Evolutionary conservation across 2,329 filamentous ascomycete genomes (phyloP).

Genomic region (Hymenoscyphus fraxineus): DNA sequence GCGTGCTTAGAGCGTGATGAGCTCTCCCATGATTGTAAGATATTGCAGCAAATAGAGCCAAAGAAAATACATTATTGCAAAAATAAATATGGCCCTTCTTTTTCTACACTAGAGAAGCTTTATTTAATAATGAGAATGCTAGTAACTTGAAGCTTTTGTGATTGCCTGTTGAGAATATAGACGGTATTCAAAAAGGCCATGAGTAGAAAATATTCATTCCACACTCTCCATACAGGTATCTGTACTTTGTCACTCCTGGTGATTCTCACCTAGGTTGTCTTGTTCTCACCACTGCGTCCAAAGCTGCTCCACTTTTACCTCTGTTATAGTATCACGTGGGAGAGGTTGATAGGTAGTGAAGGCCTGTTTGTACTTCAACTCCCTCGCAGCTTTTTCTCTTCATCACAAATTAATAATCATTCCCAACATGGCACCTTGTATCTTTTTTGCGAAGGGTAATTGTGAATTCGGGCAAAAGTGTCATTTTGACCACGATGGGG

Average conservation of each 20-base stretch:
- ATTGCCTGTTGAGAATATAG: too few relatives aligned
- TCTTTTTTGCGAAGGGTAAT: neutral
- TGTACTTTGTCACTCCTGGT: too few relatives aligned
- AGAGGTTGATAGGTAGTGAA: neutral
- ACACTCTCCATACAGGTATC: too few relatives aligned
- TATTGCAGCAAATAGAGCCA: neutral
- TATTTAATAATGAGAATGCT: too few relatives aligned
- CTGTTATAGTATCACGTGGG: neutral
- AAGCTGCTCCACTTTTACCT: neutral
- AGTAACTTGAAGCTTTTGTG: too few relatives aligned
- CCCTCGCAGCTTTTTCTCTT: neutral
- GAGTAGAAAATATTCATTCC: too few relatives aligned
- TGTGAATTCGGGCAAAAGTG: neutral
- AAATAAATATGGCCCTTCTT: neutral
- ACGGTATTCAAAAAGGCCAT: too few relatives aligned
- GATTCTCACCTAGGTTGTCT: too few relatives aligned
- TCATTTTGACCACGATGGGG: neutral
- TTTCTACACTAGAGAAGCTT: neutral
- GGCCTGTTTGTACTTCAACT: neutral
- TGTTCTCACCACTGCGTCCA: too few relatives aligned
- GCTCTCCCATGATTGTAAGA: neutral
- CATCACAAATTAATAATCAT: neutral
- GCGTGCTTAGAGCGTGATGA: slow-evolving; percentile 57
- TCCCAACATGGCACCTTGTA: neutral
- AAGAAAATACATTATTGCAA: neutral